Base-by-base conservation (phyloP, 352 stramenopile genomes). In the Pythium dissotocum region DNA sequence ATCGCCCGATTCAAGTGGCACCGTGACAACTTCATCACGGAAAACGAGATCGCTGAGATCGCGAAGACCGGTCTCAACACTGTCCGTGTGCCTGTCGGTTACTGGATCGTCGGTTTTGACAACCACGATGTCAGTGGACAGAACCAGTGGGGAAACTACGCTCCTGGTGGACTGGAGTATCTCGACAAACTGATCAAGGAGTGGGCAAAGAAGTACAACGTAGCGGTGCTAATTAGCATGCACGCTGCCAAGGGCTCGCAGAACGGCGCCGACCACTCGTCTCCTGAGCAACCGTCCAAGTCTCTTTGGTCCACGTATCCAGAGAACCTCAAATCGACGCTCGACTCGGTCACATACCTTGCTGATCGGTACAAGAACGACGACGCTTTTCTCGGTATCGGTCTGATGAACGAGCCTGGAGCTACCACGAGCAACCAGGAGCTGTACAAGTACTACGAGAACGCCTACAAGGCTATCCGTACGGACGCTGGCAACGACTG, bases 31-130 rank as follows among this genome's bases (percentile, higher is more conserved):
- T 95, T 88, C 58, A 91, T 93, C 65, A 93, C 74, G 0, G 83
- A 93, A 58, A 62, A 64, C 8, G 85, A 92, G 33, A 91, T 95
- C 62, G 63, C 62, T 6, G 73, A 68, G 8, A 93, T 95, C 56
- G 82, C 80, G 0, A 70, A 62, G 6, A 71, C 82, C 9, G 83
- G 85, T 0, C 78, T 95, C 69, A 93, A 95, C 68, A 93, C 85
- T 1, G 83, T 94, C n/a, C 85, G 87, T 7, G 85, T 94, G 10
- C 84, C 87, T 0, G 73, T 95, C 3, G 87, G 87, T 16, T 93
- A 89, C 67, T 95, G 85, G 87, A 92, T 95, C 75, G 67, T 81
- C 2, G 82, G 82, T 42, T 89, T 85, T 49, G 79, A 90, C 71
- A n/a, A 87, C 54, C 57, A 90, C 64, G 82, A 90, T 42, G 69